A percentile compares a stretch with the other conserved stretches of the same genome.
Conservation (phyloP, 257 asterid species). For the Leptodermis oblonga region DNA sequence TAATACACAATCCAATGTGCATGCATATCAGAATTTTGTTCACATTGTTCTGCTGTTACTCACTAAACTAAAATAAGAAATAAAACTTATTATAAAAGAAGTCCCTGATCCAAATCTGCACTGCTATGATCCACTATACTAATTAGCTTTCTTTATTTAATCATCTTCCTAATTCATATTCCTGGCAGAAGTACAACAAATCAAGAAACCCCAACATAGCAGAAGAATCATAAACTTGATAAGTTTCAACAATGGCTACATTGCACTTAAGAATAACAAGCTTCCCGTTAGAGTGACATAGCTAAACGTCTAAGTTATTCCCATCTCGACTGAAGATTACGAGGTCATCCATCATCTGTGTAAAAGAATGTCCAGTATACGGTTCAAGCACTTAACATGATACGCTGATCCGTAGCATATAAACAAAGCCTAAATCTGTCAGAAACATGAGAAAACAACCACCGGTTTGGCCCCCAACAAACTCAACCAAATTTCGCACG, state of each 20-base stretch:
- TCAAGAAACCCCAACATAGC: neutral
- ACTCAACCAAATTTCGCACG: neutral
- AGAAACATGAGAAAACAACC: neutral
- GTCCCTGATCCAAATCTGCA: neutral
- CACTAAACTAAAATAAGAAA: neutral
- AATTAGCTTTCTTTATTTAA: neutral
- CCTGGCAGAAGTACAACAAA: neutral
- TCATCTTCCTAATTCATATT: neutral
- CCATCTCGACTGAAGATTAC: neutral
- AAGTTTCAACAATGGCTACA: neutral
- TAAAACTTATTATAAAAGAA: neutral
- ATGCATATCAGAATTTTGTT: neutral
- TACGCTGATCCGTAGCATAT: neutral
- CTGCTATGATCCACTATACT: neutral
- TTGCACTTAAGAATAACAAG: neutral
- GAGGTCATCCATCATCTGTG: neutral
- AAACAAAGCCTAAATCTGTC: neutral
- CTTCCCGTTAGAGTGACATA: neutral
- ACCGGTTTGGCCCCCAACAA: neutral
- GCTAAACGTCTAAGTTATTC: neutral
- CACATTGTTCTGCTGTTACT: neutral
- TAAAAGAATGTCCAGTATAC: neutral
- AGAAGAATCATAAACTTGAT: neutral
- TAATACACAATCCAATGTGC: neutral
- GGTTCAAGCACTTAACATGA: neutral